phyloP scores from a whole-genome alignment of 129 eudicot genomes.

The Tagetes patula region DNA sequence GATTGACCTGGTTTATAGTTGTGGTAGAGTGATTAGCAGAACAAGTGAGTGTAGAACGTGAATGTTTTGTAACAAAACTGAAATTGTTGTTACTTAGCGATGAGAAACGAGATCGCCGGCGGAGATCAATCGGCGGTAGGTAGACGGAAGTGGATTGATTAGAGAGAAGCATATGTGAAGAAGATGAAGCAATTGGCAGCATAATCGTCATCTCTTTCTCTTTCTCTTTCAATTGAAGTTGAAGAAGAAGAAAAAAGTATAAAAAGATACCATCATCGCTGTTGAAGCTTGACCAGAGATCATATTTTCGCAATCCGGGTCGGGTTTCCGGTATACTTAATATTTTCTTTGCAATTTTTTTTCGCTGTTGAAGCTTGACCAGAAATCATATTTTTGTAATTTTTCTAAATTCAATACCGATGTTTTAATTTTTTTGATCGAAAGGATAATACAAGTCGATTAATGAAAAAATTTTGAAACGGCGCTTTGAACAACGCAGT shows the following conservation, averaged over 20 bases:
- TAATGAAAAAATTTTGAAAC: too few relatives aligned
- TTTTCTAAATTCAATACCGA: too few relatives aligned
- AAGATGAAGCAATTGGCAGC: constrained; percentile 28
- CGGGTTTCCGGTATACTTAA: neutral
- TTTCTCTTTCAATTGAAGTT: too few relatives aligned
- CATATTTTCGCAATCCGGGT: constrained; percentile 10
- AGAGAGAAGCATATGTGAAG: constrained; percentile 32
- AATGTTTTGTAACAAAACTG: constrained; percentile 14
- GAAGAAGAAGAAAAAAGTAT: neutral
- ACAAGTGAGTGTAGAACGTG: constrained; percentile 42
- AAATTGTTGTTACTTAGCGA: constrained; percentile 4
- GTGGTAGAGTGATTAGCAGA: constrained; percentile 37
- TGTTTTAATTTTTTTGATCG: too few relatives aligned
- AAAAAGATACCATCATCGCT: neutral
- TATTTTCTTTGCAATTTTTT: neutral
- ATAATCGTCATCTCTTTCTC: constrained; percentile 36
- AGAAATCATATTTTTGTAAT: constrained; percentile 3
- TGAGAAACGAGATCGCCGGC: constrained; percentile 21
- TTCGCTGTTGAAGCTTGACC: constrained; percentile 9
- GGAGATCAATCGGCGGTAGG: constrained; percentile 11
- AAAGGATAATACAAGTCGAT: too few relatives aligned
- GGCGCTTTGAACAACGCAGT: too few relatives aligned
- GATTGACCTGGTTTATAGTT: constrained; percentile 38
- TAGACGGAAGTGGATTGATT: neutral
- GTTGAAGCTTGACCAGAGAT: constrained; percentile 13